These are phyloP conservation scores for Haematococcus sp. DNA, from an alignment of 139 green algal species.

Conservation along the genomic window DNA sequence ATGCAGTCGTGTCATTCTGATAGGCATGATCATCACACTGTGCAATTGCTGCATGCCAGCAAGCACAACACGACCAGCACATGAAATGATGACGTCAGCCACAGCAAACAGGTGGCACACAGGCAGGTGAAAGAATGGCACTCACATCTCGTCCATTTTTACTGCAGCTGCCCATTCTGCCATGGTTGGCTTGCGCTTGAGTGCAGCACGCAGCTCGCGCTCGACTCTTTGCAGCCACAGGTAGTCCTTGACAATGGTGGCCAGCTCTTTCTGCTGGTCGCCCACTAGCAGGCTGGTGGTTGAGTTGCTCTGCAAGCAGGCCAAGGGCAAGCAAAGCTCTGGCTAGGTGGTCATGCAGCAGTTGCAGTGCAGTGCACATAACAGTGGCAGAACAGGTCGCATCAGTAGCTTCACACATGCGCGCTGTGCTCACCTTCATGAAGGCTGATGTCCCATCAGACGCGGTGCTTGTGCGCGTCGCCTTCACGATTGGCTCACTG, in stretches of 20 bases:
- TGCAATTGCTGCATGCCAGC: neutral
- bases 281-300: constrained; percentile 46
- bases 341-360: neutral
- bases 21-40: neutral
- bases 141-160: neutral
- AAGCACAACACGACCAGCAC: neutral
- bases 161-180: constrained; percentile 56
- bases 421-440: constrained; percentile 10
- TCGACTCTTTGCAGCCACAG: constrained; percentile 59
- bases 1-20: neutral
- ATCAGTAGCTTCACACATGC: neutral
- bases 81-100: neutral
- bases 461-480: neutral
- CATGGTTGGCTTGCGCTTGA: constrained; percentile 46
- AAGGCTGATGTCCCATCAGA: constrained; percentile 3
- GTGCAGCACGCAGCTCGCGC: constrained; percentile 17
- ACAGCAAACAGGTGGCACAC: neutral
- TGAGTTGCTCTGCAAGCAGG: neutral
- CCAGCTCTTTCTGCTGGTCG: constrained; percentile 77
- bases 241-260: constrained; percentile 66
- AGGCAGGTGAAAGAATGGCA: neutral
- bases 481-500: neutral
- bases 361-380: neutral
- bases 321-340: neutral
- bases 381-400: neutral